Evolutionary conservation across 2,329 filamentous ascomycete species (phyloP), one percentile per base, ranked within the genome.

Genomic region (Conoideocrella luteorostrata): DNA sequence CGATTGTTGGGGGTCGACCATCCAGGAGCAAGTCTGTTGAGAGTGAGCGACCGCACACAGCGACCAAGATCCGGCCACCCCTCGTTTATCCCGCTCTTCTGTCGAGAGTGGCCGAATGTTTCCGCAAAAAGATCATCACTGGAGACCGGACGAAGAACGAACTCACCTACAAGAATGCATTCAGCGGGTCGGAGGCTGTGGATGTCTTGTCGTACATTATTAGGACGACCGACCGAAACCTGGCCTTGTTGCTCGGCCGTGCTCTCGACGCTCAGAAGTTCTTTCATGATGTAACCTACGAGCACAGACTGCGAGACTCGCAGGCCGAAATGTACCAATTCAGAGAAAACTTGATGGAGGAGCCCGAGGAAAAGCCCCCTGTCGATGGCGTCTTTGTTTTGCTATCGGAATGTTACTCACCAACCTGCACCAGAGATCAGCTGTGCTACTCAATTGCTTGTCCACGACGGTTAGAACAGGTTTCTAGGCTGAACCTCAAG

Each of bases 211-310:
- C 88, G 1, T 95, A 94, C 60, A 97, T 98, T 52, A 97, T 98
- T 64, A 86, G 94, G 59, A 98, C 93, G 2, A 95, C 88, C 1
- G 93, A 98, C 65, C 81, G 93, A 47, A 98, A 98, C 61, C 72
- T 98, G 48, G 93, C 93, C 10, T 72, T 98, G 39, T 78, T 98
- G 9, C 72, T 98, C 13, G 93, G 93, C 49, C 80, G 93, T 60
- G 89, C 93, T 33, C 71, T 98, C 48, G 93, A 98, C 67, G 93
- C 93, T 20, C 93, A 98, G 61, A 97, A 97, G 63, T 96, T 95
- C 69, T 98, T 98, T 62, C 93, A 98, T 69, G 93, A 98, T 73
- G 93, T 97, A 40, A 96, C 91, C 1, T 98, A 98, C 65, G 91
- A 96, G 56, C 93, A 98, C 65, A 80, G 93, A 38, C 71, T 98